Base-by-base conservation (phyloP, 306 rosid genomes). In the Crataegus laevigata region DNA sequence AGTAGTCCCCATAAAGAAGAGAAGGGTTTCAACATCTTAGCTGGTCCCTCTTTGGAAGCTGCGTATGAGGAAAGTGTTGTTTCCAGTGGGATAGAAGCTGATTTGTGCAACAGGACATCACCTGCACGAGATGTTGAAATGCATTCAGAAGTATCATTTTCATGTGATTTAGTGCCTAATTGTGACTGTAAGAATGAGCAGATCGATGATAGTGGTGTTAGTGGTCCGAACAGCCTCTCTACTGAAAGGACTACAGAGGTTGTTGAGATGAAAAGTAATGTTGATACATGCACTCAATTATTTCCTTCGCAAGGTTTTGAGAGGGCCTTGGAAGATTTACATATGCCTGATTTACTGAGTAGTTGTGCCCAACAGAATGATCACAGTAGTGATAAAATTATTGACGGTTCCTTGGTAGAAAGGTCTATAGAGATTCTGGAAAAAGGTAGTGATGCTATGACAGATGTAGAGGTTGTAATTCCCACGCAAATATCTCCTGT, bases 31-130 rank as follows among this genome's bases (percentile, higher is more conserved):
- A 70, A 76, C 77, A 73, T 76, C 42, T 62, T 69, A 40, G 85
- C 54, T 73, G 84, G 69, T 62, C 70, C 84, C 54, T 78, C 71
- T 74, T 75, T 62, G 32, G 84, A 68, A 83, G 81, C 38, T 70
- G 73, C 66, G 30, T 76, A 75, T 36, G 71, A 57, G 73, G 85
- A 82, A 72, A 74, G 74, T 70, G 87, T 79, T 73, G 69, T 51
- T 80, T 74, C 77, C 57, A 75, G 66, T 68, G 75, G 80, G 80
- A 73, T 28, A 67, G 93, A 83, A 84, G 71, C 75, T 7, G 86
- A 74, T 29, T 59, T 77, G 66, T 74, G 77, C 88, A 68, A 79
- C 61, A 59, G 68, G 77, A 68, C 72, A 43, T 67, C 85, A 66
- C 73, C 86, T 73, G 75, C 83, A 25, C 79, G 19, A 55, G 70